Conservation (phyloP, 768 basidiomycete genomes). For the Pisolithus orientalis region DNA sequence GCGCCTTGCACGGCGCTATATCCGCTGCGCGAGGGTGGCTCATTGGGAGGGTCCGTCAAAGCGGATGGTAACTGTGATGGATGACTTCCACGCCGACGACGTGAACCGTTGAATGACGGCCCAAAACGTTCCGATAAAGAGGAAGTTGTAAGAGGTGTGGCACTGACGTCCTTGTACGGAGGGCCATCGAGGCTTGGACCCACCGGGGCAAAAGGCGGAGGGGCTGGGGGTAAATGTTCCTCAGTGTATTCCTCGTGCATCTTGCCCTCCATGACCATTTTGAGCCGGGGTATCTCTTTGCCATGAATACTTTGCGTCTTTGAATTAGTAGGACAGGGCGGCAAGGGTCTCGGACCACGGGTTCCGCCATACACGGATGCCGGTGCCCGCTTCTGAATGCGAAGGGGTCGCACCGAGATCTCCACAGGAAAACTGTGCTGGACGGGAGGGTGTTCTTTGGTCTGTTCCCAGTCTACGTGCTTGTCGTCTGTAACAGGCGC, state of each 20-base stretch:
- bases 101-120: constrained; percentile 17
- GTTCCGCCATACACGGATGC: not conserved
- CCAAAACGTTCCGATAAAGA: constrained; percentile 19
- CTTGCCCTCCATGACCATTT: constrained; percentile 5
- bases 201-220: constrained; percentile 30
- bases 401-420: constrained; percentile 1
- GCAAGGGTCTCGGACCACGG: constrained; percentile 21
- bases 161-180: constrained; percentile 21
- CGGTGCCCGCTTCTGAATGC: constrained; percentile 5
- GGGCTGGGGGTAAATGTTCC: constrained; percentile 12
- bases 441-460: constrained; percentile 6
- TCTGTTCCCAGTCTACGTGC: constrained; percentile 15
- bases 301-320: not conserved
- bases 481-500: constrained; percentile 6
- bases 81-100: constrained; percentile 5
- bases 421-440: constrained; percentile 4
- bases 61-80: constrained; percentile 2
- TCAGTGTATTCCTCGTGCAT: constrained; percentile 1
- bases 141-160: constrained; percentile 14
- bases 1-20: constrained; percentile 4
- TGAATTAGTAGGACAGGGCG: constrained; percentile 13
- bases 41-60: constrained; percentile 2
- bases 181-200: constrained; percentile 33
- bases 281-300: not conserved
- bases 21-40: constrained; percentile 18